These are phyloP conservation scores for Termitomyces sp. DNA, from an alignment of 768 basidiomycete genomes.

Conservation along the genomic window DNA sequence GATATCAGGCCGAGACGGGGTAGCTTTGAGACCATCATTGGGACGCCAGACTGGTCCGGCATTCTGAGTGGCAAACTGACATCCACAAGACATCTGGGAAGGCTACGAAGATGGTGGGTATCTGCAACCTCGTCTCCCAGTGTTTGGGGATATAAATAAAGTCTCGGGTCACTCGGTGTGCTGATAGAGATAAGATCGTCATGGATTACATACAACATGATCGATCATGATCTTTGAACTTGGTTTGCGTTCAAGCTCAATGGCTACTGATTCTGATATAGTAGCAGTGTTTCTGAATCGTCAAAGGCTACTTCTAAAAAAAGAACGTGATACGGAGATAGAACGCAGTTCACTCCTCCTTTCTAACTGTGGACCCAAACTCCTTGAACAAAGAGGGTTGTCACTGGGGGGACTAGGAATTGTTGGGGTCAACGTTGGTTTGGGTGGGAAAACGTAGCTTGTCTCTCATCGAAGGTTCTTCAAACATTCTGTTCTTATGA, in stretches of 20 bases:
- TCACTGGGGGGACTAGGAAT: conserved; percentile 72
- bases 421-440: conserved; percentile 69
- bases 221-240: background rate
- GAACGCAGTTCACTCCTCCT: conserved; percentile 73
- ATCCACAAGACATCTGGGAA: conserved; percentile 11
- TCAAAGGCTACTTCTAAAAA: conserved; percentile 59
- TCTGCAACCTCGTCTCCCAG: background rate
- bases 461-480: background rate
- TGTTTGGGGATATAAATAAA: background rate
- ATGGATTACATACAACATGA: background rate
- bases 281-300: conserved; percentile 60
- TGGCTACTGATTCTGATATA: conserved; percentile 33
- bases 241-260: conserved; percentile 1
- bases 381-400: conserved; percentile 87
- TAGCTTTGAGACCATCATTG: conserved; percentile 25
- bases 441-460: conserved; percentile 87
- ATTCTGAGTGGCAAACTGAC: conserved; percentile 6
- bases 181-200: conserved; percentile 2
- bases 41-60: conserved; percentile 38
- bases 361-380: conserved; percentile 75
- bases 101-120: background rate
- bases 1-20: conserved; percentile 25
- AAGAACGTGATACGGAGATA: conserved; percentile 82
- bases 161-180: background rate
- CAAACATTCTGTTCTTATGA: conserved; percentile 17